phyloP scores from a whole-genome alignment of 1,284 basidiomycete genomes.

The Inonotus obliquus region DNA sequence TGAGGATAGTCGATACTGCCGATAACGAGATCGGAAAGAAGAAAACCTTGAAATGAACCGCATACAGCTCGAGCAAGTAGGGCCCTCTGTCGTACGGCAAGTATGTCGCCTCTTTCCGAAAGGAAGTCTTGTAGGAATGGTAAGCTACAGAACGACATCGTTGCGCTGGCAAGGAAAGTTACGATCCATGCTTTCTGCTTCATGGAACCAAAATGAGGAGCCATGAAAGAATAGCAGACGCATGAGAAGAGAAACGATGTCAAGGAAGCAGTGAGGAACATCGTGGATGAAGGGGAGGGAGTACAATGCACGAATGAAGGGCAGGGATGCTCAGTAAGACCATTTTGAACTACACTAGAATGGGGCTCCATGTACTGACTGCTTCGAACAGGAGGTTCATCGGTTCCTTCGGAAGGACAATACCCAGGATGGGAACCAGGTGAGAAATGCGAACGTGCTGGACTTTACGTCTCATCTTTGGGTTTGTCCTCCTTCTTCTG shows the following conservation, averaged over 20 bases:
- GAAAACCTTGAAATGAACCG: conserved; percentile 12
- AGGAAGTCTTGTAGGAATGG: conserved; percentile 7
- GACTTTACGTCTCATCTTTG: neutral
- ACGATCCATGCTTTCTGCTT: conserved; percentile 11
- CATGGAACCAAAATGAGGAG: neutral
- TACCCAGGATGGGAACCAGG: neutral
- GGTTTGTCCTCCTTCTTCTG: too few species aligned
- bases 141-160: neutral
- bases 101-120: neutral
- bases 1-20: neutral
- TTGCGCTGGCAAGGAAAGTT: conserved; percentile 2
- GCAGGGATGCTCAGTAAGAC: neutral
- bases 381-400: neutral
- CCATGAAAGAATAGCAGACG: neutral
- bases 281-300: neutral
- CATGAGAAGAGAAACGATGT: neutral
- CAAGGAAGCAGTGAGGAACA: conserved; percentile 1
- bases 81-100: neutral
- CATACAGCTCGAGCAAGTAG: neutral
- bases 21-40: conserved; percentile 9
- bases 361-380: neutral
- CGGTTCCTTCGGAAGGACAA: neutral
- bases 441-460: neutral
- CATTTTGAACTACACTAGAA: neutral
- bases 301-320: neutral